phyloP scores from a whole-genome alignment of 2,329 filamentous ascomycete species.

The Graphiopsis chlorocephala region DNA sequence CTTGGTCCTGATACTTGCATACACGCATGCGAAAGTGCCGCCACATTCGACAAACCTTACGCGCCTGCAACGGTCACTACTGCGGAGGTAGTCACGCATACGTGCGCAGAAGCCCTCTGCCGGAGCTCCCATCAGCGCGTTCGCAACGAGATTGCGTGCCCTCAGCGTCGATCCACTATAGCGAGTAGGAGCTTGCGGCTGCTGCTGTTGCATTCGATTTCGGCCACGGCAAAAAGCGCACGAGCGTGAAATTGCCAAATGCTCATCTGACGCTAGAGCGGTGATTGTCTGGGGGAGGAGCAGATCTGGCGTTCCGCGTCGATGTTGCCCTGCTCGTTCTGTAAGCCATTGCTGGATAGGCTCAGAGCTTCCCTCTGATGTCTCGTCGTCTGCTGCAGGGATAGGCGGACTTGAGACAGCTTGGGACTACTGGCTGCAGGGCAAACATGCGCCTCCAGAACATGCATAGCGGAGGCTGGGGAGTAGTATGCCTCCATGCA shows the following conservation, averaged over 20 bases:
- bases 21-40: neutral
- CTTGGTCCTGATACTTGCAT: constrained; percentile 8
- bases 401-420: neutral
- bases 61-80: constrained; percentile 11
- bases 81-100: constrained; percentile 11
- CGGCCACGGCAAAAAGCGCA: neutral
- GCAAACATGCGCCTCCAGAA: neutral
- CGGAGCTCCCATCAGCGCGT: neutral
- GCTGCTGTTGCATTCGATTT: neutral
- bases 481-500: too few relatives aligned
- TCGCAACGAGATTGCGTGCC: constrained; percentile 11
- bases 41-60: constrained; percentile 8
- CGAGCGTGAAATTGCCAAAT: constrained; percentile 1
- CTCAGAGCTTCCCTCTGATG: neutral
- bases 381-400: neutral
- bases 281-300: constrained; percentile 14
- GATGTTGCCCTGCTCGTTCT: neutral
- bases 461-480: constrained; percentile 11
- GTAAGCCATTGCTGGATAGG: constrained; percentile 2
- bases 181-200: neutral
- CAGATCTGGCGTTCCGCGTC: constrained; percentile 4
- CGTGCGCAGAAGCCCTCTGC: neutral
- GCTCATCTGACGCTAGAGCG: neutral
- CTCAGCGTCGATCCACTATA: constrained; percentile 7
- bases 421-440: constrained; percentile 10